Conservation (phyloP, 345 rosid genomes). For the Sisymbrium altissimum region DNA sequence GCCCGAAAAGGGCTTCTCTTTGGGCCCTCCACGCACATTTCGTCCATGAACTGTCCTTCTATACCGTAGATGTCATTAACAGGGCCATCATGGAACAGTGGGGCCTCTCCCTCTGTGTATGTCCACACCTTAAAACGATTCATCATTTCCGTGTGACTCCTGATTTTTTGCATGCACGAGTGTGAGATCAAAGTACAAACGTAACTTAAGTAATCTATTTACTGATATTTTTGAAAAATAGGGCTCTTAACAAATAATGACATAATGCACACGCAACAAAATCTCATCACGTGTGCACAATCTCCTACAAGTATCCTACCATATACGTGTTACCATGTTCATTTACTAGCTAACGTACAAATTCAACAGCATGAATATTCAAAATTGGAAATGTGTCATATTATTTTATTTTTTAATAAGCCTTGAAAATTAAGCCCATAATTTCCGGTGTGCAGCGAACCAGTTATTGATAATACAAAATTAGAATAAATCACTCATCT, state of each 20-base stretch:
- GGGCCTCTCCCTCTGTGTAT: slow-evolving; percentile 66
- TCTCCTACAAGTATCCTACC: not conserved
- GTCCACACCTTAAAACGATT: slow-evolving; percentile 65
- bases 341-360: not conserved
- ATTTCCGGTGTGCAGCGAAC: no score
- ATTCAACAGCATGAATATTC: not conserved
- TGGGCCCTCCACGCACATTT: slow-evolving; percentile 42
- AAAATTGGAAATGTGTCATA: not conserved
- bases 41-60: slow-evolving; percentile 72
- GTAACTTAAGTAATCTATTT: not conserved
- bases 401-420: no score
- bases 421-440: no score
- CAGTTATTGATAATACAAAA: no score
- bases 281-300: not conserved
- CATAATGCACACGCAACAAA: not conserved
- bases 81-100: slow-evolving; percentile 63
- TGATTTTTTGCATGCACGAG: slow-evolving; percentile 15
- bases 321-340: not conserved
- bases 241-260: not conserved
- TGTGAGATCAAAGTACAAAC: slow-evolving; percentile 15
- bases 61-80: slow-evolving; percentile 54
- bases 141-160: slow-evolving; percentile 73
- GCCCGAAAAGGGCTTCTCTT: slow-evolving; percentile 39
- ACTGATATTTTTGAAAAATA: not conserved
- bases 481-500: no score